Evolutionary conservation across 2,329 filamentous ascomycete species (phyloP), one percentile per base, ranked within the genome.

Genomic region (Lachnellula arida): DNA sequence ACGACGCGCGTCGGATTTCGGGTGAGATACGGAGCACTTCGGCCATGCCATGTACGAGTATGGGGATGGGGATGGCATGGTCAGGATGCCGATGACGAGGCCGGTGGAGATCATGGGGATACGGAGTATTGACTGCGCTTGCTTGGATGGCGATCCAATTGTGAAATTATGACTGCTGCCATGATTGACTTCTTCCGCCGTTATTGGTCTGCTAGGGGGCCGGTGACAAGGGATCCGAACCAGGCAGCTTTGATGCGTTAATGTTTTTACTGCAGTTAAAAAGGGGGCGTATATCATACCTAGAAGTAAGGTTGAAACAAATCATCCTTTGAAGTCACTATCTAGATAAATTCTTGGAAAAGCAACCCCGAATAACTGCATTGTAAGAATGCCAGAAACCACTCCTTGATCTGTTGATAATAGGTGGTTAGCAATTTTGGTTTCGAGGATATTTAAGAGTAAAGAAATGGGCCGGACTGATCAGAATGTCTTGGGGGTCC

Each of bases 321-420:
- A 78, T 77, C 78, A 80, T 34, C 77, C 78, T 57, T 79, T 78
- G 67, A 78, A 78, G 11, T 72, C 64, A 56, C 71, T 75, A 55
- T 79, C 75, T 0, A 69, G 54, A 49, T 72, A 75, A 15, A 78
- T 70, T 7, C 69, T 60, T 4, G 74, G 75, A 43, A 73, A 71
- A 14, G 65, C 60, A 32, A 71, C 71, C 3, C 65, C 72, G 56
- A 78, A 78, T 40, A 73, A 75, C 55, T 75, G 68, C 69, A 76
- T 75, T 5, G 72, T 75, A 50, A 77, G 69, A 46, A 78, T 72
- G 39, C 74, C 75, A 0, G 74, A 76, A 46, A 77, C 71, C 32
- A 78, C 73, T 35, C 75, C 75, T 12, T 74, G 75, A 53, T 78
- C 76, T 28, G 28, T 28, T 28, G 28, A 28, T 28, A 28, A 9